phyloP scores from a whole-genome alignment of 768 basidiomycete species.

The Fomitopsis serialis region DNA sequence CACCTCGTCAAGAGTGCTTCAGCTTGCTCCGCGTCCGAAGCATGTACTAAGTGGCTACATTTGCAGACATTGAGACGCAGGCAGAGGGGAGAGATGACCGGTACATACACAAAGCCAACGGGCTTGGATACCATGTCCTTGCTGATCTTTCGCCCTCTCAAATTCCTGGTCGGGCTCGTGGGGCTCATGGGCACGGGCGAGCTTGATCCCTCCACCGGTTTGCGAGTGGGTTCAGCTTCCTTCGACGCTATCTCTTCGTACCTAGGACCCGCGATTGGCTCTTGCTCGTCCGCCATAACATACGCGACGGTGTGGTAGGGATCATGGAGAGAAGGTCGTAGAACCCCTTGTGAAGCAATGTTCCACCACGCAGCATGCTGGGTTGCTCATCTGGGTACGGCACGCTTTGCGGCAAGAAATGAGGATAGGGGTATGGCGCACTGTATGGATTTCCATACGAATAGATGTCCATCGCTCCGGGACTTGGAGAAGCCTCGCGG shows the following conservation, averaged over 20 bases:
- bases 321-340: slow-evolving; percentile 81
- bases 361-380: slow-evolving; percentile 56
- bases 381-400: slow-evolving; percentile 33
- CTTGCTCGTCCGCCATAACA: slow-evolving; percentile 49
- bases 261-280: slow-evolving; percentile 56
- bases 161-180: slow-evolving; percentile 27
- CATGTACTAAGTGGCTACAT: slow-evolving; percentile 81
- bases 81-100: neutral
- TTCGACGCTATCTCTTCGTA: slow-evolving; percentile 52
- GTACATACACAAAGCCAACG: slow-evolving; percentile 76
- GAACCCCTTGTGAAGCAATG: slow-evolving; percentile 84
- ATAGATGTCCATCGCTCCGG: slow-evolving; percentile 13
- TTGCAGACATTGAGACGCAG: slow-evolving; percentile 4
- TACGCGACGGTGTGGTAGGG: slow-evolving; percentile 54
- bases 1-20: slow-evolving; percentile 83
- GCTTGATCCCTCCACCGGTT: slow-evolving; percentile 24
- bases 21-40: slow-evolving; percentile 85
- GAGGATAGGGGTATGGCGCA: slow-evolving; percentile 33
- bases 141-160: slow-evolving; percentile 64
- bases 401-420: slow-evolving; percentile 17
- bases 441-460: slow-evolving; percentile 18
- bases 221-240: slow-evolving; percentile 5
- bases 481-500: slow-evolving; percentile 5
- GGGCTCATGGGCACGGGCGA: slow-evolving; percentile 23
- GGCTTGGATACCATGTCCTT: slow-evolving; percentile 89